Evolutionary conservation across 1,284 basidiomycete species (phyloP).

Genomic region (Austroboletus niveus): DNA sequence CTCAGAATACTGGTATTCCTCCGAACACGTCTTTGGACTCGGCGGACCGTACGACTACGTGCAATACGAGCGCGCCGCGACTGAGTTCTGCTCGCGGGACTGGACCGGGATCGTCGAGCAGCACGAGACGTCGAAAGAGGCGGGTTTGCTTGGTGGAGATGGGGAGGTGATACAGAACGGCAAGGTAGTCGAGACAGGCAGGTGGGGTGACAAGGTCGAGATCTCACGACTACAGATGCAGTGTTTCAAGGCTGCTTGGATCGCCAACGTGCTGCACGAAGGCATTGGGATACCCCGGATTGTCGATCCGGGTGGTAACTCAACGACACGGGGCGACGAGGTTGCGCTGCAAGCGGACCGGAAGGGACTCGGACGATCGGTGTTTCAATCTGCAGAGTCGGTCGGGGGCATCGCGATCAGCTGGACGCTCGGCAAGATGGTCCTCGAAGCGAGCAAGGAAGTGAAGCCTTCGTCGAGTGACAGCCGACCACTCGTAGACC

Average conservation of each 20-base stretch:
- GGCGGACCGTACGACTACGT: constrained; percentile 96
- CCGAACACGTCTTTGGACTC: constrained; percentile 92
- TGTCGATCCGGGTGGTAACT: constrained; percentile 78
- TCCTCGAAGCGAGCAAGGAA: constrained; percentile 91
- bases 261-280: constrained; percentile 94
- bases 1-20: constrained; percentile 99
- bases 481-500: constrained; percentile 61
- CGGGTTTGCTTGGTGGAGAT: constrained; percentile 55
- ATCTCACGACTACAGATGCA: constrained; percentile 90
- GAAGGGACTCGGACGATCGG: constrained; percentile 77
- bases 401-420: constrained; percentile 92
- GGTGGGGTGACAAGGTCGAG: constrained; percentile 75
- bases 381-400: constrained; percentile 90
- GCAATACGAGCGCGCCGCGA: constrained; percentile 92
- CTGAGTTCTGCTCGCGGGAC: constrained; percentile 77
- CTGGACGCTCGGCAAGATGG: constrained; percentile 99
- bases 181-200: constrained; percentile 59
- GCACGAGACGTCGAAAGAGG: constrained; percentile 55
- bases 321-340: constrained; percentile 59
- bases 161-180: constrained; percentile 53
- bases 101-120: constrained; percentile 78
- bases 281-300: constrained; percentile 95
- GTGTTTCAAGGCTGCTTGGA: constrained; percentile 99
- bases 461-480: constrained; percentile 51
- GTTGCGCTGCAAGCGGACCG: constrained; percentile 71